A percentile compares a stretch with the other conserved stretches of the same genome.
Evolutionary conservation across 1,284 basidiomycete genomes (phyloP).

Genomic region (Inonotus obliquus): DNA sequence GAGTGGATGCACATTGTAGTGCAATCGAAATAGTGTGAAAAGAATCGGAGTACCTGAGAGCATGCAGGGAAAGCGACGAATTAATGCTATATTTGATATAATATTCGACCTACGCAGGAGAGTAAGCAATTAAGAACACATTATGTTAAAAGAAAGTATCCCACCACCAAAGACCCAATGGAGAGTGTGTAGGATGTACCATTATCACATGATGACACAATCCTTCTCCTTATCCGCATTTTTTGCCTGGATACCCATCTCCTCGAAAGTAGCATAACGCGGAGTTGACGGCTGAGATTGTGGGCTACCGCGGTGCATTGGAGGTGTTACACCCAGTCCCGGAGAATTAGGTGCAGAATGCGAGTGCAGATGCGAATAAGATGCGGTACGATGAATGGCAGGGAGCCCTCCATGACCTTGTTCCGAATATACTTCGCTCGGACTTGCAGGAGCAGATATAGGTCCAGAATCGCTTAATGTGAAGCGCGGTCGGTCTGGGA

Average conservation of each 20-base stretch:
- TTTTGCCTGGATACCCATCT: conserved; percentile 10
- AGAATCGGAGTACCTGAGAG: not conserved
- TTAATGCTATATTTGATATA: not conserved
- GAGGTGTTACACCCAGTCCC: conserved; percentile 3
- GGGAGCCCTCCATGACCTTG: not conserved
- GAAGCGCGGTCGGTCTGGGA: conserved; percentile 11
- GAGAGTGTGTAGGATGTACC: not conserved
- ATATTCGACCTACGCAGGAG: not conserved
- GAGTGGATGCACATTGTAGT: not conserved
- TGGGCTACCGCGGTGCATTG: not conserved
- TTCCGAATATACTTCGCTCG: not conserved
- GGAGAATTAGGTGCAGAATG: conserved; percentile 4
- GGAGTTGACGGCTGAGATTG: not conserved
- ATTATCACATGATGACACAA: conserved; percentile 10
- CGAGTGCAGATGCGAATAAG: not conserved
- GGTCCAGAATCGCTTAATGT: not conserved
- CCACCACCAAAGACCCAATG: not conserved
- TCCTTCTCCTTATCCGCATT: conserved; percentile 13
- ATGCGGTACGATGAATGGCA: not conserved
- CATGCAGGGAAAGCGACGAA: not conserved
- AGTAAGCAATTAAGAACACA: not conserved
- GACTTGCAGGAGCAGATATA: conserved; percentile 6
- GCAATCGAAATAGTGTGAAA: not conserved
- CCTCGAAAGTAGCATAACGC: conserved; percentile 12
- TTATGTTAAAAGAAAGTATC: not conserved